Evolutionary conservation across 148 eudicot genomes (phyloP).

Genomic region (Spergularia bocconei): DNA sequence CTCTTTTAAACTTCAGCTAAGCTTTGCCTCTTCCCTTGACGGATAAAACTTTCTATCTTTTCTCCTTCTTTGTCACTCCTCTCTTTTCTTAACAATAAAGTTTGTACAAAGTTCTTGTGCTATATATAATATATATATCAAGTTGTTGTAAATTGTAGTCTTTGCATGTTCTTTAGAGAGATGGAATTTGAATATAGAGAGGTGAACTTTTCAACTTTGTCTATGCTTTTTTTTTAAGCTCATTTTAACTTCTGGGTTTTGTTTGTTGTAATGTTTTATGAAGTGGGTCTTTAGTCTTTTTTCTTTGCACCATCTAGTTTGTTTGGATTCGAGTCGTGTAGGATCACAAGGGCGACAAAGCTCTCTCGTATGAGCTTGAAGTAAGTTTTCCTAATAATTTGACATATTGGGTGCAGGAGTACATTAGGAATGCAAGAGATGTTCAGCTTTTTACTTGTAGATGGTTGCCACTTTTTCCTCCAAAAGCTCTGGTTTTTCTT

Average conservation of each 20-base stretch:
- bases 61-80: background rate
- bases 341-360: too few relatives aligned
- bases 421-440: conserved; percentile 73
- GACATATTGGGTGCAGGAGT: conserved; percentile 40
- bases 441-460: conserved; percentile 88
- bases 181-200: conserved; percentile 83
- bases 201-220: conserved; percentile 36
- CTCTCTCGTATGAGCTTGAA: too few relatives aligned
- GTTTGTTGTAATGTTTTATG: conserved; percentile 4
- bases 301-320: too few relatives aligned
- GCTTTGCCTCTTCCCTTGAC: background rate
- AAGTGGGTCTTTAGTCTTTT: background rate
- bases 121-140: background rate
- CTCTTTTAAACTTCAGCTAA: background rate
- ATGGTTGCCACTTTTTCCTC: conserved; percentile 92
- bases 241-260: conserved; percentile 12
- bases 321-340: too few relatives aligned
- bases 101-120: background rate
- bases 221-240: background rate
- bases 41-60: background rate
- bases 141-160: background rate
- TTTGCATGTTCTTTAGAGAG: conserved; percentile 7
- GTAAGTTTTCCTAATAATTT: conserved; percentile 15
- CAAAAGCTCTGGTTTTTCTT: conserved; percentile 93
- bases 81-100: background rate